Evolutionary conservation across 176 grass and related monocot genomes (phyloP).

Genomic region (Pontederia paniculata): DNA sequence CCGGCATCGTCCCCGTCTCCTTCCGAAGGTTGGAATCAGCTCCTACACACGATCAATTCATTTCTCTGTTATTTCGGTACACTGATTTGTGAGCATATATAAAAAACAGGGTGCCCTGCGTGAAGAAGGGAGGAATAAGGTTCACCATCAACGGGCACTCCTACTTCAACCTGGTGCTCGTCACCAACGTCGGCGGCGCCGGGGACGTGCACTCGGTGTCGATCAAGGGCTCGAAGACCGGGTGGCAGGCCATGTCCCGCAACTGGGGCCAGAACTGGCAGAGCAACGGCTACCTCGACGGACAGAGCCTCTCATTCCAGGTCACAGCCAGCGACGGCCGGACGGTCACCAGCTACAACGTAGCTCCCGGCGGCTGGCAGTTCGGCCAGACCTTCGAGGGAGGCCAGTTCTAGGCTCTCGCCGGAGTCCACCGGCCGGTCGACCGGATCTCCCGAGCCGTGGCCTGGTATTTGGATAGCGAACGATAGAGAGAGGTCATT

Average conservation of each 20-base stretch:
- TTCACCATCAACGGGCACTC: slow-evolving; percentile 63
- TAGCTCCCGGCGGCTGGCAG: slow-evolving; percentile 37
- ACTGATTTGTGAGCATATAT: too few relatives aligned
- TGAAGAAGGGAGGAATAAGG: slow-evolving; percentile 53
- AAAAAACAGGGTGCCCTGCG: slow-evolving; percentile 31
- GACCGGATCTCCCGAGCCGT: too few relatives aligned
- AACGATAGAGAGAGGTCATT: background rate
- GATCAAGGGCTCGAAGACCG: slow-evolving; percentile 36
- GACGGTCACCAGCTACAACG: slow-evolving; percentile 45
- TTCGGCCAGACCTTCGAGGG: slow-evolving; percentile 76
- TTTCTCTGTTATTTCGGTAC: too few relatives aligned
- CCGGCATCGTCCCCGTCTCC: slow-evolving; percentile 77
- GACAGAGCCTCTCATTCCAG: slow-evolving; percentile 61
- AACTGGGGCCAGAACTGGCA: slow-evolving; percentile 93
- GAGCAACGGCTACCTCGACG: slow-evolving; percentile 35
- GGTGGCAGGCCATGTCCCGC: slow-evolving; percentile 42
- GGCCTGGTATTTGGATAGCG: too few relatives aligned
- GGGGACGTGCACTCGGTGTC: slow-evolving; percentile 33
- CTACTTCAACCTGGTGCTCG: slow-evolving; percentile 84
- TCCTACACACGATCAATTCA: too few relatives aligned
- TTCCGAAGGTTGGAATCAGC: slow-evolving; percentile 39
- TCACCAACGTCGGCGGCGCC: slow-evolving; percentile 64
- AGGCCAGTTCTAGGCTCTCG: slow-evolving; percentile 30
- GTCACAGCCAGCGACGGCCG: slow-evolving; percentile 64
- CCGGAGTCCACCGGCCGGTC: too few relatives aligned